Evolutionary conservation across 2,329 filamentous ascomycete species (phyloP).

Genomic region (Bimuria novae-zelandiae): DNA sequence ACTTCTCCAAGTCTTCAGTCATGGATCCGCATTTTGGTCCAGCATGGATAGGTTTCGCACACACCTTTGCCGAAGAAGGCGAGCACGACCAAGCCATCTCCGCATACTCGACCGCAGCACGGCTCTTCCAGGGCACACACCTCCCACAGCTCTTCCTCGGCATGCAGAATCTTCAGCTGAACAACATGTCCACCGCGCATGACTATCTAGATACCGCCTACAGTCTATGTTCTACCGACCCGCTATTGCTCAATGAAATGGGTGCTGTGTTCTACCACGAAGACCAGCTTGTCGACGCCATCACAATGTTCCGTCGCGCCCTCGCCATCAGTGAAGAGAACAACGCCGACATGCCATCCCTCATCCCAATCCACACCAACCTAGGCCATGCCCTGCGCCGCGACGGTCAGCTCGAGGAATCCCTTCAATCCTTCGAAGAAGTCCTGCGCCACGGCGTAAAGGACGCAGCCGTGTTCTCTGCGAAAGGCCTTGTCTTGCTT

Average conservation of each 20-base stretch:
- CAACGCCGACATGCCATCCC: conserved; percentile 79
- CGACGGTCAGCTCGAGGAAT: conserved; percentile 68
- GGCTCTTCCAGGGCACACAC: conserved; percentile 95
- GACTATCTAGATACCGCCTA: conserved; percentile 94
- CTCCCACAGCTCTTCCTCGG: conserved; percentile 93
- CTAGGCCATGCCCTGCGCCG: conserved; percentile 86
- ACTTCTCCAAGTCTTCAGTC: conserved; percentile 96
- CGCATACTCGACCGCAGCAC: conserved; percentile 92
- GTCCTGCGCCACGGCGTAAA: conserved; percentile 83
- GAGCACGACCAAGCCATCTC: conserved; percentile 98
- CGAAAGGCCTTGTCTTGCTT: conserved; percentile 82
- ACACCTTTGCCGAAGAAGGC: conserved; percentile 96
- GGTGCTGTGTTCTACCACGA: conserved; percentile 96
- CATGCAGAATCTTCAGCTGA: conserved; percentile 97
- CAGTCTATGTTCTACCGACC: conserved; percentile 79
- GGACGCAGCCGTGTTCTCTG: conserved; percentile 75
- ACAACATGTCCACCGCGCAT: conserved; percentile 90
- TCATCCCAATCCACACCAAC: conserved; percentile 84
- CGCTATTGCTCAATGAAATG: conserved; percentile 90
- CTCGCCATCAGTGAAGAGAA: conserved; percentile 79
- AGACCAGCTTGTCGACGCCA: conserved; percentile 74
- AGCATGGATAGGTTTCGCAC: conserved; percentile 98
- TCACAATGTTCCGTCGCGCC: conserved; percentile 76
- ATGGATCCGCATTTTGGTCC: conserved; percentile 97
- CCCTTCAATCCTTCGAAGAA: conserved; percentile 82